Evolutionary conservation across 805 yeast species (phyloP), one percentile per base, ranked within the genome.

Genomic region (Alloascoidea hylecoeti): DNA sequence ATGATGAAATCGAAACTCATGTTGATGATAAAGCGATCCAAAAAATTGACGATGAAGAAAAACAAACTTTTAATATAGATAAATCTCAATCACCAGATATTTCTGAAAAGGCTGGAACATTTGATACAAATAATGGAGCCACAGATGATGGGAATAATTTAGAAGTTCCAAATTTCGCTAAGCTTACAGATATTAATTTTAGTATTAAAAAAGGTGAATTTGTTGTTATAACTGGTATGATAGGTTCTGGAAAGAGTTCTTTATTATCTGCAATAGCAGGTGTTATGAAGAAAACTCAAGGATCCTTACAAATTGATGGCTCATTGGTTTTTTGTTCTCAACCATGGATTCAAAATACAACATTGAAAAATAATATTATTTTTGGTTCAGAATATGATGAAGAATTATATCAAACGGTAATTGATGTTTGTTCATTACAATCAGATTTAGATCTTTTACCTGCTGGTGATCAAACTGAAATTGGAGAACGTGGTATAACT

Each of bases 401-500:
- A 37, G 50, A 56, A 2, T 66, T 60, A 43, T 83, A 83, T 50
- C 49, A 66, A 4, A 55, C 57, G 13, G 70, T 82, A 4, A 52
- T 84, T 12, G 57, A 64, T 30, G 78, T 78, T 1, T 83, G 94
- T 56, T 76, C 85, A 0, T 57, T 83, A 42, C 63, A 61, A 19
- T 70, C 67, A 35, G 95, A 83, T 55, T 63, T 83, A 44, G 68
- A 69, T 3, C 65, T 72, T 35, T 57, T 84, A 23, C 79, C 81
- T 5, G 84, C 76, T 30, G 89, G 89, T 18, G 94, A 84, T 48
- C 49, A 56, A 39, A 81, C 94, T 0, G 82, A 80, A 53, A 80
- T 83, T 47, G 94, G 94, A 43, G 94, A 83, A 53, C 68, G 83
- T 52, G 94, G 94, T 49, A 75, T 83, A 36, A 81, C 92, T 0